Base-by-base conservation (phyloP, 1,284 basidiomycete genomes). In the Fomitopsis betulina region DNA sequence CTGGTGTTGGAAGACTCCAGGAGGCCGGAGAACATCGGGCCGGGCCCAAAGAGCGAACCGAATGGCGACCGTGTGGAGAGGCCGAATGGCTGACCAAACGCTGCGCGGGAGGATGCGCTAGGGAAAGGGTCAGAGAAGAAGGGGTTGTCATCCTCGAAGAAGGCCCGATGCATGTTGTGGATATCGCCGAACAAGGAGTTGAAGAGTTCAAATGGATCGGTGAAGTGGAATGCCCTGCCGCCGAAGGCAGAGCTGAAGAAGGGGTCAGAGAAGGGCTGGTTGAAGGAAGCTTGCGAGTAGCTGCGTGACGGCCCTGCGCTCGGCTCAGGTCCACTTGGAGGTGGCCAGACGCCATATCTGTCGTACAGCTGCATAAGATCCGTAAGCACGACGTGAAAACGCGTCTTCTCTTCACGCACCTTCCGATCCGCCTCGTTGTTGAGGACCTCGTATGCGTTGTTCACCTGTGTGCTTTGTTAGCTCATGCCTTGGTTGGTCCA, bases 141-240 rank as follows among this genome's bases (percentile, higher is more conserved):
- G 57, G 63, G 68, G 64, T 54, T 50, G 23, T 73, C 67, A 51
- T 62, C 58, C 21, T 67, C 62, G 58, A 42, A 55, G 59, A 68
- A 68, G 40, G 38, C 58, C 8, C 59, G 53, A 58, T 63, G 72
- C 63, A 61, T 63, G 70, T 83, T 78, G 58, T 63, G 72, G 63
- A 61, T 64, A 69, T 83, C 79, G 27, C 81, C 79, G 59, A 91
- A 89, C 55, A 89, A 81, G 6, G 80, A 77, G 60, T 89, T 78
- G 71, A 91, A 91, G 32, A 91, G 71, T 33, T 77, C 74, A 68
- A 90, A 91, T 2, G 89, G 90, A 67, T 92, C 87, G 1, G 83
- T 84, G 73, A 89, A 91, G 19, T 65, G 68, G 68, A 69, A 68
- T 65, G 65, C 55, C 62, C 66, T 43, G 61, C 62, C 60, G 64